phyloP scores from a whole-genome alignment of 2,329 filamentous ascomycete species.

The Cryphonectria carpinicola region DNA sequence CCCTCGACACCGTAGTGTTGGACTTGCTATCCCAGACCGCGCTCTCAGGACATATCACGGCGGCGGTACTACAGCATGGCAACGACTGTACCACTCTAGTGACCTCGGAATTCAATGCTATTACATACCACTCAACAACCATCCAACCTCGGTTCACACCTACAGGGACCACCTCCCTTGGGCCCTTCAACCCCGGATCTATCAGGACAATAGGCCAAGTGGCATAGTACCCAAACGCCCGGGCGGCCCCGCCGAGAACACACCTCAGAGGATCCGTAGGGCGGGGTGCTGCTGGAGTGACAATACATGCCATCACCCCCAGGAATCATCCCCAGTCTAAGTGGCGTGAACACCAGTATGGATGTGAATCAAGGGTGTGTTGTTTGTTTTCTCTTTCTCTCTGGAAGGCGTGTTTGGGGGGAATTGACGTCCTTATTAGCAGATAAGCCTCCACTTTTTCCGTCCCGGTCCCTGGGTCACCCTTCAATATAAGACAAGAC shows the following conservation, averaged over 20 bases:
- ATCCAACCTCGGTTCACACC: neutral
- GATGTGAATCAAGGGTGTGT: neutral
- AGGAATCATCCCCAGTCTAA: neutral
- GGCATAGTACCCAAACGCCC: neutral
- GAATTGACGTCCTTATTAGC: slow-evolving; percentile 10
- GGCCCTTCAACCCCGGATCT: neutral
- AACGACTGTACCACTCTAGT: too few species aligned
- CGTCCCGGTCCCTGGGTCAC: neutral
- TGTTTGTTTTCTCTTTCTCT: neutral
- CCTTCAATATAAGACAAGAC: neutral
- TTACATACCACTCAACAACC: neutral
- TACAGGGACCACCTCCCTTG: neutral
- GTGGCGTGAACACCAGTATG: neutral
- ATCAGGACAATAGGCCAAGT: neutral
- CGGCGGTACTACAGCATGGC: too few species aligned
- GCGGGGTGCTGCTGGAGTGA: neutral
- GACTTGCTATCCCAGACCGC: neutral
- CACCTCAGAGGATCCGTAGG: neutral
- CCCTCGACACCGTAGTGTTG: neutral
- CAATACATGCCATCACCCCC: neutral
- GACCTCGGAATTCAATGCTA: neutral
- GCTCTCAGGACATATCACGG: neutral
- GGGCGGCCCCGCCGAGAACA: neutral
- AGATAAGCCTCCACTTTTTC: slow-evolving; percentile 1
- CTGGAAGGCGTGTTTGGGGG: neutral